A percentile compares a stretch with the other conserved stretches of the same genome.
These are phyloP conservation scores for Tetrahymena elliotti DNA, from an alignment of 73 alveolate species.

Conservation along the genomic window DNA sequence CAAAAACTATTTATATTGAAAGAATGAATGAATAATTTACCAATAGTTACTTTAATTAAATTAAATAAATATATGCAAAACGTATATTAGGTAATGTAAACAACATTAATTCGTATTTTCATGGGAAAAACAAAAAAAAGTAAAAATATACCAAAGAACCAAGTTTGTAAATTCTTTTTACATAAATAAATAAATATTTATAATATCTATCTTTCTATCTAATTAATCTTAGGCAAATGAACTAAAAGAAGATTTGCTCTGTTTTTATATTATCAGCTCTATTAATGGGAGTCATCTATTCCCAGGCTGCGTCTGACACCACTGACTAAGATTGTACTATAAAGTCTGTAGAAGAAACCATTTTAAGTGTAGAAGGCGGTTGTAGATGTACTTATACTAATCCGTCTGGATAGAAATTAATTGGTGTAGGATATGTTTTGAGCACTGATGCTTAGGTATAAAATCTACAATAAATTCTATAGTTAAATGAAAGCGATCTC, in stretches of 20 bases:
- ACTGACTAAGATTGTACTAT: not conserved
- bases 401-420: not conserved
- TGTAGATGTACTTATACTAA: not conserved
- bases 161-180: no score
- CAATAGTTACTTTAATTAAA: no score
- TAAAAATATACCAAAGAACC: not conserved
- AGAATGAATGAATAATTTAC: no score
- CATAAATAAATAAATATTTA: no score
- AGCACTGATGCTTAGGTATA: not conserved
- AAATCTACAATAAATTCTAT: not conserved
- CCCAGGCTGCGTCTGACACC: not conserved
- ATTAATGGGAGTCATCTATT: not conserved
- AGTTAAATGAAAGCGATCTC: not conserved
- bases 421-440: not conserved
- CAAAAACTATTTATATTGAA: no score
- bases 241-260: not conserved
- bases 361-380: not conserved
- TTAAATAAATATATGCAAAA: not conserved
- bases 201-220: no score
- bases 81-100: not conserved
- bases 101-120: not conserved
- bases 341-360: not conserved
- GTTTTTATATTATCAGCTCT: not conserved
- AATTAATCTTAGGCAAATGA: not conserved
- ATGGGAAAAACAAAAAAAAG: not conserved